Conservation (phyloP, 805 yeast genomes). For the Yarrowia divulgata region DNA sequence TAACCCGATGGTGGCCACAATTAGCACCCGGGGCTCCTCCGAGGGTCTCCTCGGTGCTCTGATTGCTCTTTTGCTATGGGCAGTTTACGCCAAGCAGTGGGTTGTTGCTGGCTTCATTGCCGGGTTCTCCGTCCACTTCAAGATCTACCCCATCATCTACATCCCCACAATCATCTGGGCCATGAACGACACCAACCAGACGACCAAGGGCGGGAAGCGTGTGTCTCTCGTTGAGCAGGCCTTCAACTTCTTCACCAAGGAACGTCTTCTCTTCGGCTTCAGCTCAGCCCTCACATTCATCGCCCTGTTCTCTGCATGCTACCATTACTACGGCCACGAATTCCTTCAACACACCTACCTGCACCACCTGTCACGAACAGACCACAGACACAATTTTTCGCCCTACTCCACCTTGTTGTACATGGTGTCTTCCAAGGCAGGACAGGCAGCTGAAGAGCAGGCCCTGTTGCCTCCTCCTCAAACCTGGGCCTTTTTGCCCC, state of each 20-base stretch:
- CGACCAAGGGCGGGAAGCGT: conserved; percentile 41
- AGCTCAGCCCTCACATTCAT: conserved; percentile 56
- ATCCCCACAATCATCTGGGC: conserved; percentile 70
- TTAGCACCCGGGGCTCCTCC: conserved; percentile 90
- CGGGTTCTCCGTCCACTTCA: conserved; percentile 88
- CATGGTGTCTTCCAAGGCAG: conserved; percentile 53
- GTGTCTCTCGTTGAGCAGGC: conserved; percentile 47
- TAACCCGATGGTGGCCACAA: conserved; percentile 94
- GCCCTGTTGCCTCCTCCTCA: conserved; percentile 42
- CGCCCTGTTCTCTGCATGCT: conserved; percentile 66
- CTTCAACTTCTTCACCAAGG: conserved; percentile 52
- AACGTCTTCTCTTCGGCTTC: conserved; percentile 55
- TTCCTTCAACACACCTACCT: conserved; percentile 79
- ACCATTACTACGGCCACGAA: conserved; percentile 70
- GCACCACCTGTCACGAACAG: conserved; percentile 82
- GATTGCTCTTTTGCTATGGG: conserved; percentile 61
- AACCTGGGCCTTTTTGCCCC: conserved; percentile 83
- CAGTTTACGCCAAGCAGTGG: conserved; percentile 54
- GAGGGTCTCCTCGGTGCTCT: conserved; percentile 87
- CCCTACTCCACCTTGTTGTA: conserved; percentile 76
- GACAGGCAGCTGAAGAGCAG: conserved; percentile 28
- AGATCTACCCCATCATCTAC: conserved; percentile 90
- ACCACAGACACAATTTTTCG: conserved; percentile 95
- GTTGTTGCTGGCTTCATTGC: conserved; percentile 58
- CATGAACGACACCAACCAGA: conserved; percentile 46